Evolutionary conservation across 805 yeast species (phyloP), one percentile per base, ranked within the genome.

Genomic region (Blastobotrys robertii): DNA sequence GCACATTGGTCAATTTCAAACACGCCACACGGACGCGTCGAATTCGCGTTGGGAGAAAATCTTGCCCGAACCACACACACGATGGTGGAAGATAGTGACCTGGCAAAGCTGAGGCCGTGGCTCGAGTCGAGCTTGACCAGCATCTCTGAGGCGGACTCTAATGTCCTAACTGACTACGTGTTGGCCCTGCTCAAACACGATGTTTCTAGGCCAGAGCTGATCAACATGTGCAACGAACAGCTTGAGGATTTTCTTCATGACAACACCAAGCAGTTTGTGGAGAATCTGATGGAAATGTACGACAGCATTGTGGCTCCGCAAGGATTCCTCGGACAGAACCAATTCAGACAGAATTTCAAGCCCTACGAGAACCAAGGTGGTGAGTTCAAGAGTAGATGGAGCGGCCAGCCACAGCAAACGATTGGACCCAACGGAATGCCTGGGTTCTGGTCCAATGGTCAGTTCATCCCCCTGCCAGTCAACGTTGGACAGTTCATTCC

Each of bases 141-240:
- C 22, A 41, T 52, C 15, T 41, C 55, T 16, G 74, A 69, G 15
- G 69, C 70, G 2, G 73, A 69, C 36, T 55, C 68, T 3, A 63
- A 60, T 9, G 70, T 68, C 19, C 51, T 72, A 43, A 59, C 69
- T 1, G 75, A 71, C 38, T 72, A 69, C 49, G 67, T 70, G 13
- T 32, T 68, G 22, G 71, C 73, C 1, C 53, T 72, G 30, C 52
- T 72, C 22, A 50, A 63, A 33, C 62, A 68, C 47, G 64, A 63
- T 14, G 54, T 62, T 29, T 53, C 67, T 8, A 59, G 51, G 3
- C 61, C 49, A 1, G 68, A 66, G 49, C 54, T 67, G 37, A 43
- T 53, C 12, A 52, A 53, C 32, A 46, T 62, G 41, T 56, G 70
- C 41, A 39, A 54, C 14, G 46, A 53, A 1, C 67, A 70, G 41